phyloP scores from a whole-genome alignment of 2,329 filamentous ascomycete species.

The Cladosporium sp. region DNA sequence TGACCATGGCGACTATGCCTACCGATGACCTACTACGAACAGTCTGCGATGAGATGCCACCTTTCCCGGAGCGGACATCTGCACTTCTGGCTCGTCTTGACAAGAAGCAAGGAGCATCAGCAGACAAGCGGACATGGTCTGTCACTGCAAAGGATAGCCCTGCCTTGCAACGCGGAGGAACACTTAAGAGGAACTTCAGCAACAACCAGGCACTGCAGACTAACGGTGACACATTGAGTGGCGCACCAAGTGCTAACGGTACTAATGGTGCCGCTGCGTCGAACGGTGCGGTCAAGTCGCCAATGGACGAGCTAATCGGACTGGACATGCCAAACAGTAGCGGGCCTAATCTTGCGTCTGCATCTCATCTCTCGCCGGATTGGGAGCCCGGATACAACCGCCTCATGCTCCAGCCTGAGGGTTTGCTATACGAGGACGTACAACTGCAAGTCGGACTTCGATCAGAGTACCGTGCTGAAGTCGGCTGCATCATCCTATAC shows the following conservation, averaged over 20 bases:
- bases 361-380: conserved; percentile 87
- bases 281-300: conserved; percentile 35
- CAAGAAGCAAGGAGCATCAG: conserved; percentile 83
- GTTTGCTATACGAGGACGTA: conserved; percentile 89
- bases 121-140: conserved; percentile 95
- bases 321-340: conserved; percentile 71
- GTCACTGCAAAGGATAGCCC: conserved; percentile 82
- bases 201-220: conserved; percentile 44
- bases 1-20: conserved; percentile 79
- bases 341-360: conserved; percentile 83
- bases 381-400: conserved; percentile 91
- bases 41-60: conserved; percentile 97
- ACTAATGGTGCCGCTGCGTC: conserved; percentile 28
- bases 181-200: conserved; percentile 84
- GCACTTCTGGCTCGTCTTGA: conserved; percentile 89
- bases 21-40: conserved; percentile 91
- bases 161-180: conserved; percentile 72
- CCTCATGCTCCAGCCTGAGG: conserved; percentile 76
- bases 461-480: conserved; percentile 91
- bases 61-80: conserved; percentile 92
- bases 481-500: conserved; percentile 93
- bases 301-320: conserved; percentile 69
- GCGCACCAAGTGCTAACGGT: conserved; percentile 33
- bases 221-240: conserved; percentile 37
- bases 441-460: conserved; percentile 91